These are phyloP conservation scores for Tylopilus sp. DNA, from an alignment of 768 basidiomycete genomes.

Conservation along the genomic window DNA sequence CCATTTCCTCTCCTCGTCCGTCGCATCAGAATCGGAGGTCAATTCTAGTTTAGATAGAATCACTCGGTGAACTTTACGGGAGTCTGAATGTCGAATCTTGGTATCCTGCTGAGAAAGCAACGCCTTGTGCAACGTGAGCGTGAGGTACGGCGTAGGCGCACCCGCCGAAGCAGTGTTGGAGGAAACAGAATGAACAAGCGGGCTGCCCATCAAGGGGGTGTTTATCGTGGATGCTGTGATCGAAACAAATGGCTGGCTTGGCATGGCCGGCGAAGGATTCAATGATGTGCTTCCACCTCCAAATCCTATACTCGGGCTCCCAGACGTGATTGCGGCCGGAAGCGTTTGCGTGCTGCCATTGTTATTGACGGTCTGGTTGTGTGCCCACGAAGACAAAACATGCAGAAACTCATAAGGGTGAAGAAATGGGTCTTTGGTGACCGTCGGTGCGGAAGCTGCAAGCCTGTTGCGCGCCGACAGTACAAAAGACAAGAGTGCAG, in stretches of 20 bases:
- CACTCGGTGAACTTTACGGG: slow-evolving; percentile 59
- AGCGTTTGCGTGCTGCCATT: slow-evolving; percentile 19
- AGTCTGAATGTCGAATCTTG: slow-evolving; percentile 39
- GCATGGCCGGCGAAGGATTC: slow-evolving; percentile 15
- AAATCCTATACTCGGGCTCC: slow-evolving; percentile 9
- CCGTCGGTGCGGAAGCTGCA: slow-evolving; percentile 41
- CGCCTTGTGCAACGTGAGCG: slow-evolving; percentile 21
- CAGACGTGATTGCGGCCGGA: slow-evolving; percentile 31
- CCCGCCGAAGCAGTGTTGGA: slow-evolving; percentile 11
- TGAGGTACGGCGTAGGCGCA: slow-evolving; percentile 19
- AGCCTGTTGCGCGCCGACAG: slow-evolving; percentile 69
- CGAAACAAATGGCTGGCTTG: slow-evolving; percentile 3
- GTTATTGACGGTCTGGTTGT: slow-evolving; percentile 17
- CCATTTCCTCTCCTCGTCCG: slow-evolving; percentile 31
- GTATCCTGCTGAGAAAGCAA: slow-evolving; percentile 28
- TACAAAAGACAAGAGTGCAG: slow-evolving; percentile 67
- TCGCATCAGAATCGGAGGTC: slow-evolving; percentile 30
- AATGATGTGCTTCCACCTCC: slow-evolving; percentile 12
- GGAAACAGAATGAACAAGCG: slow-evolving; percentile 3
- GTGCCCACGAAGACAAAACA: slow-evolving; percentile 38
- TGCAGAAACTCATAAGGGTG: slow-evolving; percentile 57
- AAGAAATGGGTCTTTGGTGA: slow-evolving; percentile 79
- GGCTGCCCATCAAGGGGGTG: slow-evolving; percentile 8
- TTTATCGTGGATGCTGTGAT: slow-evolving; percentile 2
- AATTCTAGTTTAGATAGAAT: slow-evolving; percentile 56